Conservation (phyloP, 495 filamentous ascomycete species). For the Podospora anserina region DNA sequence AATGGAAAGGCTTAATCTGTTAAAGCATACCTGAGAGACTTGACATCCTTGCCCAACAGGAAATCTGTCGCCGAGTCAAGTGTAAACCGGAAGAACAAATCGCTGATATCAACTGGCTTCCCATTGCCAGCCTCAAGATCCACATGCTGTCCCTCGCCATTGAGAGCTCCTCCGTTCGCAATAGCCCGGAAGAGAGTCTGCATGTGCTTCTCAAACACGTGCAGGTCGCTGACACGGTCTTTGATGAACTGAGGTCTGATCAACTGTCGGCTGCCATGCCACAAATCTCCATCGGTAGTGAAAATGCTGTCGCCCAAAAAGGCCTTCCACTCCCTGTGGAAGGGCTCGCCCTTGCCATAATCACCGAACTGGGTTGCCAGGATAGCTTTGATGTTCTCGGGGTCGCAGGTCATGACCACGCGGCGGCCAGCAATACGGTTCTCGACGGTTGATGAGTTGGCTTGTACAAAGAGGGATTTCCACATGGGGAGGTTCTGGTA, state of each 20-base stretch:
- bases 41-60: conserved; percentile 71
- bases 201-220: conserved; percentile 76
- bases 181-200: conserved; percentile 59
- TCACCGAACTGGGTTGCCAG: conserved; percentile 73
- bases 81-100: conserved; percentile 76
- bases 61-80: conserved; percentile 84
- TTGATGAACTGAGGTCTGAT: conserved; percentile 81
- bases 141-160: conserved; percentile 42
- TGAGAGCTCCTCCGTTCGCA: conserved; percentile 51
- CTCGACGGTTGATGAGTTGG: conserved; percentile 57
- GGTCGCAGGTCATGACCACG: conserved; percentile 64
- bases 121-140: conserved; percentile 47
- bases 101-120: conserved; percentile 61
- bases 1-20: conserved; percentile 3
- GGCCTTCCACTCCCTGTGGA: conserved; percentile 66
- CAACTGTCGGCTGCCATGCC: conserved; percentile 72
- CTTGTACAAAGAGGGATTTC: conserved; percentile 44
- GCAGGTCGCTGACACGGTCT: conserved; percentile 74
- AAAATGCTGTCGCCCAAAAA: conserved; percentile 82
- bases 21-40: conserved; percentile 54
- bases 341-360: conserved; percentile 68
- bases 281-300: conserved; percentile 67
- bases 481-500: conserved; percentile 61
- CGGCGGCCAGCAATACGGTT: conserved; percentile 53
- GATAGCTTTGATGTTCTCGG: conserved; percentile 83